Percentiles rank a stretch among this genome's conserved stretches.
Evolutionary conservation across 768 basidiomycete species (phyloP).

Genomic region (Cubamyces lactineus): DNA sequence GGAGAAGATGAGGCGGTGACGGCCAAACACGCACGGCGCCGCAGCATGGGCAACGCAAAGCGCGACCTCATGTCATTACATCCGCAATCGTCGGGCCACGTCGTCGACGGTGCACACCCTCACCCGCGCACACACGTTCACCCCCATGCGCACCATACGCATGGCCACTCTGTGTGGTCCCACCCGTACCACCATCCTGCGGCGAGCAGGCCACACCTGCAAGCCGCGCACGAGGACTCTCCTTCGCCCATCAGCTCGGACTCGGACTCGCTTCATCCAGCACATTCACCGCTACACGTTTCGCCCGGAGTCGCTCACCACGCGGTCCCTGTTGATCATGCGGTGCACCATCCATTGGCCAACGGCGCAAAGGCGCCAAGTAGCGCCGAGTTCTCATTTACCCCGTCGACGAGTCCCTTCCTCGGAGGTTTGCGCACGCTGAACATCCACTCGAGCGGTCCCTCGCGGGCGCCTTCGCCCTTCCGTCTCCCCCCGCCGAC

Average conservation of each 20-base stretch:
- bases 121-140: constrained; percentile 30
- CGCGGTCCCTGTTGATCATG: constrained; percentile 23
- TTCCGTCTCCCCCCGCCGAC: constrained; percentile 61
- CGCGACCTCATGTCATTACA: constrained; percentile 30
- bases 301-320: constrained; percentile 34
- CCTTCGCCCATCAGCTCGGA: constrained; percentile 75
- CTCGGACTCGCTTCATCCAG: constrained; percentile 47
- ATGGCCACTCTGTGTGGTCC: constrained; percentile 35
- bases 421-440: constrained; percentile 76
- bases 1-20: constrained; percentile 32
- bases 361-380: constrained; percentile 40
- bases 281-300: constrained; percentile 36
- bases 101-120: constrained; percentile 42
- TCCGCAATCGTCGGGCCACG: constrained; percentile 36
- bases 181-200: constrained; percentile 51
- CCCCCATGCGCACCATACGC: constrained; percentile 39
- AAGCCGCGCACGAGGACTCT: constrained; percentile 55
- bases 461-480: constrained; percentile 74
- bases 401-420: constrained; percentile 81
- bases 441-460: constrained; percentile 70
- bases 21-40: constrained; percentile 44
- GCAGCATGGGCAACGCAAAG: constrained; percentile 42
- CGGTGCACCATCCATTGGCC: constrained; percentile 33
- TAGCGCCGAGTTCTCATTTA: constrained; percentile 46
- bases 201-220: constrained; percentile 31